Evolutionary conservation across 2,329 filamentous ascomycete genomes (phyloP).

Genomic region (Lasiodiplodia hormozganensis): DNA sequence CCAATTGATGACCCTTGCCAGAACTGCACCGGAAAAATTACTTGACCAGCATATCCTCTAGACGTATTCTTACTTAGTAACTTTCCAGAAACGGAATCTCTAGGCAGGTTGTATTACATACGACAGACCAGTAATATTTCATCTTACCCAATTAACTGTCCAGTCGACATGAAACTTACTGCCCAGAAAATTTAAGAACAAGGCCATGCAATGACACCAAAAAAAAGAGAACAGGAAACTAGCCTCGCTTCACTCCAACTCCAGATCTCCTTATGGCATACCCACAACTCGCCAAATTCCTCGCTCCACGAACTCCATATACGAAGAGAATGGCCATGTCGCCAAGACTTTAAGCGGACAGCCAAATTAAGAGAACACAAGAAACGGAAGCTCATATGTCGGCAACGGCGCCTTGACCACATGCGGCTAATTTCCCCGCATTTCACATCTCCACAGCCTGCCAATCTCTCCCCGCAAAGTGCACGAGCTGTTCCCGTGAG

Average conservation of each 20-base stretch:
- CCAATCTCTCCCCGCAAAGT: constrained; percentile 1
- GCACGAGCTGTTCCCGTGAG: not conserved
- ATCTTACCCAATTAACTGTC: no score
- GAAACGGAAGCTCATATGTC: not conserved
- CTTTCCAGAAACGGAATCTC: no score
- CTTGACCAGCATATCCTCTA: no score
- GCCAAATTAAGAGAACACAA: not conserved
- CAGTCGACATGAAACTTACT: no score
- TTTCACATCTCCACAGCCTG: constrained; percentile 1
- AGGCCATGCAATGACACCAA: no score
- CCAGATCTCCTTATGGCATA: not conserved
- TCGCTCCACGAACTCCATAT: not conserved
- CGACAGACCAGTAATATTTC: no score
- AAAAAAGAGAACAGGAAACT: no score
- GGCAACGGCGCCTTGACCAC: constrained; percentile 4
- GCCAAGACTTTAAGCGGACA: not conserved
- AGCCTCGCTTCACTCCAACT: not conserved
- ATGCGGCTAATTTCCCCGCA: constrained; percentile 16
- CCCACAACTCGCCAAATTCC: not conserved
- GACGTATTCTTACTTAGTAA: no score
- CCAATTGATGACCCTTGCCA: no score
- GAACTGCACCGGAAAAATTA: no score
- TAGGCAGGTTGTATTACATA: no score
- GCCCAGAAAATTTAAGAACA: no score
- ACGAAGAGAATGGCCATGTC: not conserved